Base-by-base conservation (phyloP, 371 early-diverging fungal species). In the Agmasoma carcini region DNA sequence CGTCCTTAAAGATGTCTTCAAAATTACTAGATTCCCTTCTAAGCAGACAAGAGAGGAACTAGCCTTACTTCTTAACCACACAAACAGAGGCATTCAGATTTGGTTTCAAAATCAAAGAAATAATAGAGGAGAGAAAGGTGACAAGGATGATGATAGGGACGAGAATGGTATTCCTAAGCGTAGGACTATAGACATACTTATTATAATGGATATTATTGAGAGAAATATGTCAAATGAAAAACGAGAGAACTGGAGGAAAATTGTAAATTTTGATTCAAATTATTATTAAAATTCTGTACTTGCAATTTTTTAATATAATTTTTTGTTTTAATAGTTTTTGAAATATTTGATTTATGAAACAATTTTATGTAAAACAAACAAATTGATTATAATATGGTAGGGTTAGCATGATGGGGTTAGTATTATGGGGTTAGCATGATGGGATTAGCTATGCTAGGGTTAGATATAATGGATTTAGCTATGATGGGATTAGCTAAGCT, bases 21-120 rank as follows among this genome's bases (percentile, higher is more conserved):
- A 56, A 20, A 51, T 71, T 15, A 71, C 63, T 15, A 51, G 29
- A 12, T 71, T 57, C 55, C 71, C 71, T 7, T 59, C 67, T 15
- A 40, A 36, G 27, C 38, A 63, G 15, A 67, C 68, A 23, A 31
- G 68, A 40, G 47, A 39, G n/a, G 65, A 71, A 29, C 46, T 71
- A 14, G 63, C 68, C 0, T 30, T 66, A 17, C 29, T 71, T 19
- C 56, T 71, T 11, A 54, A 62, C 25, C 38, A 69, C 4, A 29
- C 55, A 12, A 17, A 20, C 12, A 36, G 65, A 36, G 31, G 61
- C 6, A 55, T 71, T 19, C 67, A 71, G 45, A 65, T 71, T 6
- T 71, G 71, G 71, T 71, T 71, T 45, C 68, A 71, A 37, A 71
- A 71, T 39, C 25, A 59, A 22, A 51, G 71, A 50, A 20, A 46